These are phyloP conservation scores for Paraglomus brasilianum DNA, from an alignment of 192 early-diverging fungal genomes.

Conservation along the genomic window DNA sequence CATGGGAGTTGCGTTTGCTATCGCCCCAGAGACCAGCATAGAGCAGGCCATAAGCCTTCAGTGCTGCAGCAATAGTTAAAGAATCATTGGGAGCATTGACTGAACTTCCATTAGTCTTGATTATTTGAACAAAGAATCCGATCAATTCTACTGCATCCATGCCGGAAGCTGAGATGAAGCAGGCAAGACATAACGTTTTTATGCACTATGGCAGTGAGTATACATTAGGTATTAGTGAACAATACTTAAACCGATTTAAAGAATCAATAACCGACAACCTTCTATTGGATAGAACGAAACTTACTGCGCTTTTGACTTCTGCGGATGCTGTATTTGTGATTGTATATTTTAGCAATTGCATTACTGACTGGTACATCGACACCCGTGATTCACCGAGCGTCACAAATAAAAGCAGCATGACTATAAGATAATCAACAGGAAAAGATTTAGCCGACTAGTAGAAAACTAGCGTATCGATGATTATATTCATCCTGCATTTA, in stretches of 20 bases:
- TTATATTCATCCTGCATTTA: background rate
- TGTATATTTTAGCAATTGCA: slow-evolving; percentile 46
- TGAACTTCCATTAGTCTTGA: slow-evolving; percentile 33
- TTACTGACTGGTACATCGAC: slow-evolving; percentile 46
- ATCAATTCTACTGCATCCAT: slow-evolving; percentile 40
- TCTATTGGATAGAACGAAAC: too few relatives aligned
- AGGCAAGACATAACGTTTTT: slow-evolving; percentile 35
- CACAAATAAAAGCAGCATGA: slow-evolving; percentile 48
- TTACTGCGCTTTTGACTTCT: slow-evolving; percentile 51
- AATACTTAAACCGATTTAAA: background rate
- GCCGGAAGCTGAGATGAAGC: slow-evolving; percentile 43
- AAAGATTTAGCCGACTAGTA: background rate
- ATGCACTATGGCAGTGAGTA: slow-evolving; percentile 32
- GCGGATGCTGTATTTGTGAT: slow-evolving; percentile 42
- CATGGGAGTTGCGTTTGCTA: slow-evolving; percentile 32
- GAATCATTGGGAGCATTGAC: slow-evolving; percentile 38
- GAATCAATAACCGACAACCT: too few relatives aligned
- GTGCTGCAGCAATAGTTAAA: slow-evolving; percentile 33
- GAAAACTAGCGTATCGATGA: background rate
- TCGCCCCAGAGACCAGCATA: slow-evolving; percentile 40
- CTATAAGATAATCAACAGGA: slow-evolving; percentile 27
- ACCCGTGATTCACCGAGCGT: slow-evolving; percentile 52
- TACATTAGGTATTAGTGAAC: background rate
- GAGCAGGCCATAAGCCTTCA: slow-evolving; percentile 39
- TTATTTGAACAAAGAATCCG: slow-evolving; percentile 40